Evolutionary conservation across 2,329 filamentous ascomycete genomes (phyloP), one percentile per base, ranked within the genome.

Genomic region (Purpureocillium takamizusanense): DNA sequence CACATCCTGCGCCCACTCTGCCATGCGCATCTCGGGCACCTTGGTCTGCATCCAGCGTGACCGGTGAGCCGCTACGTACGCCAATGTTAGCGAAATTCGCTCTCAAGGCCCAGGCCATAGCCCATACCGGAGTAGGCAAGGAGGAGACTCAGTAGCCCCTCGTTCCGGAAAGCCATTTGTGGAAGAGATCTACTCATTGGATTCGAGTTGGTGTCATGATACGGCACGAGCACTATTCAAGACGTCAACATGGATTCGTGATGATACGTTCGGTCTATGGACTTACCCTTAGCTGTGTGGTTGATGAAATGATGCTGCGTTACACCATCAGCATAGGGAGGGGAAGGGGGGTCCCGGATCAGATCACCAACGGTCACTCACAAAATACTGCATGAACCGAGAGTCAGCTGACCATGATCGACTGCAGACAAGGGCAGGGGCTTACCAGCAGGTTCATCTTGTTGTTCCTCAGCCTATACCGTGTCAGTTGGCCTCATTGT

Each of bases 1-100:
- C n/a, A 86, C 83, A 48, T 86, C 77, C 51, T 83, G 73, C 18
- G 92, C 84, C 81, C 83, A 92, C 30, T 77, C 67, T 2, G 86
- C 85, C 46, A 94, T 92, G 16, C 86, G 77, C 53, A 81, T 83
- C 7, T 72, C 74, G 6, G 86, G 86, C 54, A 90, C 85, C 0
- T 74, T 72, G 45, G 90, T 83, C 25, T 75, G 73, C 15, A 92
- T 66, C 25, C 90, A 73, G 33, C 82, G 76, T 9, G 86, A 83
- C 40, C 86, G 76, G 55, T 94, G 86, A 21, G 81, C 86, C n/a
- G 86, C 86, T 49, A 17, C 31, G 18, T 25, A n/a, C 8, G 29
- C 37, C n/a, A 43, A 32, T 25, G 21, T 25, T 10, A 11, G 27
- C 7, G 12, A 13, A 8, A 17, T 18, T 7, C 4, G 10, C 4